Evolutionary conservation across 1,284 basidiomycete genomes (phyloP).

Genomic region (Cutaneotrichosporon sp.): DNA sequence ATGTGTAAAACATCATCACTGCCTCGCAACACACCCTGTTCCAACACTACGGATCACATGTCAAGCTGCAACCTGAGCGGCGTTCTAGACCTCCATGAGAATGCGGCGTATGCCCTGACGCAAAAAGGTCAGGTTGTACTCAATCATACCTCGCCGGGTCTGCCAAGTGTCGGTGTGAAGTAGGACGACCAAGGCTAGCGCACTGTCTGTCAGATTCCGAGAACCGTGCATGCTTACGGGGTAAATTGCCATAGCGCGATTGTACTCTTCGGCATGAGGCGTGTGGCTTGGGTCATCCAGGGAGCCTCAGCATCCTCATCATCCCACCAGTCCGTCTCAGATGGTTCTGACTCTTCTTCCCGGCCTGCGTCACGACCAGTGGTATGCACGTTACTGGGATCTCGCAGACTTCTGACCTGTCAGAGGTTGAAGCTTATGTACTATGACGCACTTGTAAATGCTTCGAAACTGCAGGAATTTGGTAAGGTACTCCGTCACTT

Average conservation of each 20-base stretch:
- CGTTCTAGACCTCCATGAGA: slow-evolving; percentile 33
- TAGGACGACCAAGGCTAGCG: slow-evolving; percentile 70
- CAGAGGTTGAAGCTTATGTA: background rate
- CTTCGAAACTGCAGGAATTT: slow-evolving; percentile 80
- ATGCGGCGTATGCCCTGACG: slow-evolving; percentile 51
- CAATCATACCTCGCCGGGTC: slow-evolving; percentile 70
- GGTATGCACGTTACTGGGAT: background rate
- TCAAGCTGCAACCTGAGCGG: too few species aligned
- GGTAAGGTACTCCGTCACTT: slow-evolving; percentile 80
- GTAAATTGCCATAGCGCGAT: slow-evolving; percentile 83
- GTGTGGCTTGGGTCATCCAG: slow-evolving; percentile 42
- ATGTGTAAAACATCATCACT: too few species aligned
- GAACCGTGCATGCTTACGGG: slow-evolving; percentile 49
- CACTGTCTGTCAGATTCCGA: slow-evolving; percentile 35
- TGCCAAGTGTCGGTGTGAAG: slow-evolving; percentile 75
- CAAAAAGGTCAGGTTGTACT: slow-evolving; percentile 90
- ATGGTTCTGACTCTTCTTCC: background rate
- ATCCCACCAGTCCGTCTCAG: slow-evolving; percentile 37
- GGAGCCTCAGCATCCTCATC: slow-evolving; percentile 44
- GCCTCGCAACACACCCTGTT: too few species aligned
- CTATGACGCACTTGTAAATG: slow-evolving; percentile 54
- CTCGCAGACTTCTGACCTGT: background rate
- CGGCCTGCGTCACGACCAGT: background rate
- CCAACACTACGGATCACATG: too few species aligned
- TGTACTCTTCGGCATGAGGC: slow-evolving; percentile 58